phyloP scores from a whole-genome alignment of 148 eudicot species.

The Silene uniflora region DNA sequence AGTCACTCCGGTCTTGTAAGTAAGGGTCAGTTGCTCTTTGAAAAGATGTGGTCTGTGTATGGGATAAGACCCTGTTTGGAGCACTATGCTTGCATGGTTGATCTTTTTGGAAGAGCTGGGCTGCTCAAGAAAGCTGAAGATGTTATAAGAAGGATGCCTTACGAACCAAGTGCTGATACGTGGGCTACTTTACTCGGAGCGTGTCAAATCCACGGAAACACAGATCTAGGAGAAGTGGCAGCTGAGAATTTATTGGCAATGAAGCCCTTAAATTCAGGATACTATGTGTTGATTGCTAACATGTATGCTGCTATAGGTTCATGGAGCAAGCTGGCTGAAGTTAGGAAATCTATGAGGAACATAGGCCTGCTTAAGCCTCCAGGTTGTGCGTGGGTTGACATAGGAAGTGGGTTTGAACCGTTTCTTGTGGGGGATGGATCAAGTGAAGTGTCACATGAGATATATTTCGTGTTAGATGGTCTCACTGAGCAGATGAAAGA shows the following conservation, averaged over 20 bases:
- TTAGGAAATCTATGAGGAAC: conserved; percentile 59
- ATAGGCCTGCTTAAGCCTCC: conserved; percentile 66
- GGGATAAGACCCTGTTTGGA: conserved; percentile 56
- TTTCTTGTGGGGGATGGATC: conserved; percentile 60
- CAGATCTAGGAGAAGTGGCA: conserved; percentile 58
- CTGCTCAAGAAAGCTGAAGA: conserved; percentile 50
- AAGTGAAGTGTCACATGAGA: conserved; percentile 41
- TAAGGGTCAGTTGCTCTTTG: conserved; percentile 56
- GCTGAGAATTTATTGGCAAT: conserved; percentile 63
- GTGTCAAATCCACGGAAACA: conserved; percentile 54
- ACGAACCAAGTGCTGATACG: conserved; percentile 58
- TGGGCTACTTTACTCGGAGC: conserved; percentile 84
- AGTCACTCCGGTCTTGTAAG: conserved; percentile 76
- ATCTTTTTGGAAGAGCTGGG: conserved; percentile 83
- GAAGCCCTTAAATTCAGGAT: conserved; percentile 61
- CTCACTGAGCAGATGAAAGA: conserved; percentile 62
- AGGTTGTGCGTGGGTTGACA: conserved; percentile 78
- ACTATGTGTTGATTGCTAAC: conserved; percentile 73
- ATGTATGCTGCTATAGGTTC: conserved; percentile 72
- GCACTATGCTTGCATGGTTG: conserved; percentile 83
- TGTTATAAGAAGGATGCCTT: conserved; percentile 57
- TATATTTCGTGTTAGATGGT: conserved; percentile 49
- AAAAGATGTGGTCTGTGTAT: conserved; percentile 48
- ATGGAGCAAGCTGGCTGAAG: conserved; percentile 61
- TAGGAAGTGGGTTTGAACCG: conserved; percentile 52